Evolutionary conservation across 2,329 filamentous ascomycete genomes (phyloP).

Genomic region (Fusarium sp.): DNA sequence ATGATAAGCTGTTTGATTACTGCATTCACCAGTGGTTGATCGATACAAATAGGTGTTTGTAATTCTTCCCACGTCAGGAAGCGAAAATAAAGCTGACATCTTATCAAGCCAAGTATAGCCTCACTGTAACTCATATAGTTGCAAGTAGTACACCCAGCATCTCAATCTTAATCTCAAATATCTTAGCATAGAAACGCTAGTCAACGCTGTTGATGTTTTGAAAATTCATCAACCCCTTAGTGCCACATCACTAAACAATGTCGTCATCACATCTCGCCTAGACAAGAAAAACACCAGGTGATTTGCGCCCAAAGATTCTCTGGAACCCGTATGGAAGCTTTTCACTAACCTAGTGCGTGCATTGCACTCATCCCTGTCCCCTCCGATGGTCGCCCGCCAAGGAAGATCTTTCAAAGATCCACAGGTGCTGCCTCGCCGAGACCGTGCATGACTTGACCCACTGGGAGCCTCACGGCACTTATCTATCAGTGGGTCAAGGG

Average conservation of each 20-base stretch:
- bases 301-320: not conserved
- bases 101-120: accelerated
- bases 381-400: slow-evolving; percentile 2
- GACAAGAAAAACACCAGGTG: not conserved
- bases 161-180: not conserved
- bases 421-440: slow-evolving; percentile 15
- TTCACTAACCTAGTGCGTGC: slow-evolving; percentile 1
- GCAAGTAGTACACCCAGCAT: not conserved
- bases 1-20: accelerated
- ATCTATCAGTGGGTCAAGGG: slow-evolving; percentile 16
- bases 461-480: slow-evolving; percentile 17
- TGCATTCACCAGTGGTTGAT: accelerated
- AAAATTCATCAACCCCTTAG: not conserved
- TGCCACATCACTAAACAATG: not conserved
- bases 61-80: accelerated
- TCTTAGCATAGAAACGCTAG: not conserved
- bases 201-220: not conserved
- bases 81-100: accelerated
- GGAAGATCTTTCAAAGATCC: slow-evolving; percentile 15
- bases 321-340: slow-evolving; percentile 6
- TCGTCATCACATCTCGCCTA: slow-evolving; percentile 6
- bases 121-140: accelerated
- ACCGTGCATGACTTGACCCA: not conserved
- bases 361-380: not conserved
- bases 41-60: accelerated